Evolutionary conservation across 2,329 filamentous ascomycete genomes (phyloP).

Genomic region (Diaporthe humulicola): DNA sequence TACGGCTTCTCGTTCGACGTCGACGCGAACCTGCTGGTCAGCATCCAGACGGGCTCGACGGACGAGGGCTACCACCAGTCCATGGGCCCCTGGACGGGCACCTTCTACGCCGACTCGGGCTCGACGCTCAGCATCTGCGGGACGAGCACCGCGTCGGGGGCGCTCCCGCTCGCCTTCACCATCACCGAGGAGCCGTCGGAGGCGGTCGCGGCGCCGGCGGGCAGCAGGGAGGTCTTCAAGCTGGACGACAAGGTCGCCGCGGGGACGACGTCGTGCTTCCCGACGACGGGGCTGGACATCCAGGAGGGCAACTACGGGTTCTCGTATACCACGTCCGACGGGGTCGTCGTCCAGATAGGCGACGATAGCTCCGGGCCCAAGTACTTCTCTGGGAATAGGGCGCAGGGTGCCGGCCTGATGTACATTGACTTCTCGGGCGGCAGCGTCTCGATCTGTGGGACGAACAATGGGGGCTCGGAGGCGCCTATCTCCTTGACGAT

Average conservation of each 20-base stretch:
- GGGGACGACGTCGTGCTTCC: slow-evolving; percentile 10
- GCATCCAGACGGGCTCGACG: slow-evolving; percentile 1
- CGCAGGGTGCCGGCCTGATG: slow-evolving; percentile 4
- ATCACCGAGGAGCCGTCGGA: slow-evolving; percentile 20
- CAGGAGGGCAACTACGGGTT: slow-evolving; percentile 15
- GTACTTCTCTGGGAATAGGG: slow-evolving; percentile 19
- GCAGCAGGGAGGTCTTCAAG: slow-evolving; percentile 8
- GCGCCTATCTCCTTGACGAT: slow-evolving; percentile 12
- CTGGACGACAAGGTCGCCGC: slow-evolving; percentile 7
- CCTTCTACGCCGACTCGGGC: slow-evolving; percentile 1
- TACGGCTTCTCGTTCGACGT: slow-evolving; percentile 24
- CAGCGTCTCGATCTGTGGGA: slow-evolving; percentile 20
- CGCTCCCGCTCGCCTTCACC: slow-evolving; percentile 13
- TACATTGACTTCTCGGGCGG: slow-evolving; percentile 12
- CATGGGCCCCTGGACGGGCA: slow-evolving; percentile 9
- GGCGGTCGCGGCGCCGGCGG: not conserved
- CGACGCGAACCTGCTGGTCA: slow-evolving; percentile 1
- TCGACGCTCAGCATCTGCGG: slow-evolving; percentile 3
- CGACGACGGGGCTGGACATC: slow-evolving; percentile 2
- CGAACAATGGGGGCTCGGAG: not conserved
- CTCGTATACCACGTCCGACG: slow-evolving; percentile 10
- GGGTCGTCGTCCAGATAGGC: slow-evolving; percentile 1
- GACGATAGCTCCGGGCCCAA: slow-evolving; percentile 14
- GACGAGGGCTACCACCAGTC: slow-evolving; percentile 25
- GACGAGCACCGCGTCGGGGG: not conserved